Evolutionary conservation across 2,329 filamentous ascomycete species (phyloP).

Genomic region (Ophiostoma ips): DNA sequence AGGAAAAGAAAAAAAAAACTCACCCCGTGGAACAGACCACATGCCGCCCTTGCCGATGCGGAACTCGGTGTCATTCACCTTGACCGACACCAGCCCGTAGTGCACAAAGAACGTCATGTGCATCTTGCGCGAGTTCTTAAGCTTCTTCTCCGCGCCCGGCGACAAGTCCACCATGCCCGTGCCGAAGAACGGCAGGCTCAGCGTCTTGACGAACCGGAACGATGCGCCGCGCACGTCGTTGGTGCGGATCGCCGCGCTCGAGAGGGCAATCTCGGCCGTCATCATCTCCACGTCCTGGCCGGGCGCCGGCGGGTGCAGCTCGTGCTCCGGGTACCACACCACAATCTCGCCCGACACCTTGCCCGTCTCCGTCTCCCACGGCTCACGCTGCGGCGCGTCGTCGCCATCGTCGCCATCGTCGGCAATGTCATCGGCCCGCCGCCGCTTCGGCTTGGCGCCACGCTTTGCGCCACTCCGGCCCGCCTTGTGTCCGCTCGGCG

Average conservation of each 20-base stretch:
- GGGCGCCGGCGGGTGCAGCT: constrained; percentile 36
- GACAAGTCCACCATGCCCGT: constrained; percentile 82
- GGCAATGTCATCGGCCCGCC: neutral
- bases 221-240: constrained; percentile 48
- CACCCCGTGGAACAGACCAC: constrained; percentile 92
- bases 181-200: constrained; percentile 74
- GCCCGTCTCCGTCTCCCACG: constrained; percentile 59
- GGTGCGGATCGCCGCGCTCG: constrained; percentile 40
- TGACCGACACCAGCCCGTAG: constrained; percentile 67
- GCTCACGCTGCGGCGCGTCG: constrained; percentile 39
- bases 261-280: constrained; percentile 43
- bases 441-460: constrained; percentile 2
- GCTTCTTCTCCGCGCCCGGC: constrained; percentile 66
- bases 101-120: constrained; percentile 94
- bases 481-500: constrained; percentile 19
- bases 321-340: constrained; percentile 47
- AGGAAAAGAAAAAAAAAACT: constrained; percentile 20
- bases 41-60: constrained; percentile 76
- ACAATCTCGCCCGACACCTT: constrained; percentile 49
- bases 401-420: constrained; percentile 25
- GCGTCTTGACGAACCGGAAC: constrained; percentile 81
- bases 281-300: constrained; percentile 41
- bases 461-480: constrained; percentile 16
- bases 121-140: constrained; percentile 90
- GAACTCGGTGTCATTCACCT: constrained; percentile 62